Base-by-base conservation (phyloP, 331 rosid genomes). In the Spiraea crenata region DNA sequence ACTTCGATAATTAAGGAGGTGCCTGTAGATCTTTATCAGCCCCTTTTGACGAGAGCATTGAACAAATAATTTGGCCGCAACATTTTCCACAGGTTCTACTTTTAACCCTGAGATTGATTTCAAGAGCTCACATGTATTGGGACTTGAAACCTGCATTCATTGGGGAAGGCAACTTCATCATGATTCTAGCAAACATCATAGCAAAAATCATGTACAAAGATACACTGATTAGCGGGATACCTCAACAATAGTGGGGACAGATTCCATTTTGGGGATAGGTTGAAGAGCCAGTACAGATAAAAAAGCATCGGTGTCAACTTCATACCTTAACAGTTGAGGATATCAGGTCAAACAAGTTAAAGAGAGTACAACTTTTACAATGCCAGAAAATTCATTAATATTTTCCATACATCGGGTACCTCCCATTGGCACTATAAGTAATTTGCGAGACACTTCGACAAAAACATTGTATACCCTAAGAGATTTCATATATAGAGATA, bases 31-130 rank as follows among this genome's bases (percentile, higher is more conserved):
- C 92, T 95, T 95, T 79, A 89, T 69, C 48, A 95, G 98, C 71
- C 96, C 99, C 84, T 84, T 91, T 81, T 95, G 99, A 75, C 99
- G 96, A 82, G 99, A 95, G 79, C 99, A 95, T 72, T 95, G 99
- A 64, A 95, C 99, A 81, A 95, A 89, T 80, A 95, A 78, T 80
- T 95, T 95, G 76, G 96, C 86, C 69, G 99, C 83, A 73, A 89
- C 97, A 82, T 89, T 88, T 84, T 95, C 96, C 63, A 95, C 96
- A 11, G 99, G 96, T 74, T 78, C 85, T 73, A 95, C 96, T 82
- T 88, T 95, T 83, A 95, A 74, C 44, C 90, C 96, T 40, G 96
- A 76, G 74, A 95, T 87, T 67, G 97, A 91, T 86, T 85, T 89
- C 57, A 95, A 66, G 77, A 95, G 92, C 56, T 89, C 96, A 74